Base-by-base conservation (phyloP, 495 filamentous ascomycete genomes). In the Niebla homalea region DNA sequence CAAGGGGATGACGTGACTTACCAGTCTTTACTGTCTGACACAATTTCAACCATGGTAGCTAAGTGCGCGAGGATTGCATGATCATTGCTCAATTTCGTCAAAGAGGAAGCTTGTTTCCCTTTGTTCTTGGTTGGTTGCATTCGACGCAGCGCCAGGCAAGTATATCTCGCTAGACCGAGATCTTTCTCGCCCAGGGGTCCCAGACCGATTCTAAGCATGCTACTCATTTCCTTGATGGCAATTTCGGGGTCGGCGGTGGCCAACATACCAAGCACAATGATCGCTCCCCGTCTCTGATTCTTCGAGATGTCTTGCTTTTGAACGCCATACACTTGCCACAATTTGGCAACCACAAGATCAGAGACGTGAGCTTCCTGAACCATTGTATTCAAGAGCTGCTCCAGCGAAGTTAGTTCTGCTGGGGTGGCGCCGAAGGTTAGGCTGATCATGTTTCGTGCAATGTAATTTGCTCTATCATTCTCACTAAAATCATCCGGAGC, bases 401-500 rank as follows among this genome's bases (percentile, higher is more conserved):
- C 92, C 18, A 99, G 72, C 36, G 87, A 95, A 3, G 92, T 99
- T 29, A 97, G 71, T 60, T 99, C 92, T 1, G 92, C 92, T 3
- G 89, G 85, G 0, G 89, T 94, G 4, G 89, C 86, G 15, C 89
- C 90, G 63, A 94, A 96, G 0, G 92, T 99, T 53, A 99, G 69
- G 68, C 86, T 94, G 64, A 97, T 96, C 93, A 99, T 97, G 68
- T 96, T 97, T 43, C 89, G 78, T 35, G 90, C 90, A 58, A 99
- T 85, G 59, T 89, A 97, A 64, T 92, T 97, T 21, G 92, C 92
- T 10, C 88, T 78, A 62, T 97, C 92, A 59, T 96, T 97, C 7
- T 78, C 73, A 20, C 69, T 85, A 66, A 94, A 95, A 29, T 76
- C 77, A 44, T 87, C 85, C 0, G 92, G 92, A 1, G 92, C 89